A percentile compares a stretch with the other conserved stretches of the same genome.
Conservation (phyloP, 2,329 filamentous ascomycete species). For the Xylaria sp. region DNA sequence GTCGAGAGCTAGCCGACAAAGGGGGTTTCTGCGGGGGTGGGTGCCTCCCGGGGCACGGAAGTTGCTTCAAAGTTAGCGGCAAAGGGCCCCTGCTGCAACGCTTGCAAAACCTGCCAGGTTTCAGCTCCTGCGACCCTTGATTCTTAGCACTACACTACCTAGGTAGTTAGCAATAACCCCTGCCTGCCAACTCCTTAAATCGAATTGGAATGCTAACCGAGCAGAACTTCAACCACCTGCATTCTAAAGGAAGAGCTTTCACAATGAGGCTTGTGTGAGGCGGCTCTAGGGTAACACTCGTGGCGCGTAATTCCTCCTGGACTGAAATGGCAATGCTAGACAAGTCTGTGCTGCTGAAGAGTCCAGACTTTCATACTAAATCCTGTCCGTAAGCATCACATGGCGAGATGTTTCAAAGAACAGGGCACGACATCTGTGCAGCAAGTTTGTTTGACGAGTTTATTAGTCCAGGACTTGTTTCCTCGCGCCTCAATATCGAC, state of each 20-base stretch:
- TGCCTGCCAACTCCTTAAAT: not conserved
- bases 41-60: conserved; percentile 40
- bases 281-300: not conserved
- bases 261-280: conserved; percentile 16
- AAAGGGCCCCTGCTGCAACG: conserved; percentile 41
- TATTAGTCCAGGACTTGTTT: conserved; percentile 3
- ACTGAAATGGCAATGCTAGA: conserved; percentile 2
- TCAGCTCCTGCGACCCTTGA: conserved; percentile 39
- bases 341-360: conserved; percentile 4
- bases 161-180: not conserved
- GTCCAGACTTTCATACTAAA: not conserved
- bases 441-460: not conserved
- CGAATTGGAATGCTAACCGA: conserved; percentile 17
- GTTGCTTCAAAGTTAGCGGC: conserved; percentile 44
- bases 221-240: not conserved
- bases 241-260: not conserved
- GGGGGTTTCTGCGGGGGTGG: conserved; percentile 35
- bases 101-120: conserved; percentile 46
- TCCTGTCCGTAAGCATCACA: not conserved
- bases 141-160: too few relatives aligned
- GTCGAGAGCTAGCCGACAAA: conserved; percentile 38
- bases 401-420: conserved; percentile 21
- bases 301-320: not conserved
- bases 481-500: not conserved
- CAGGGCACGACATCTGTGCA: not conserved